These are phyloP conservation scores for Venturiaceae sp. DNA, from an alignment of 2,329 filamentous ascomycete genomes.

Conservation along the genomic window DNA sequence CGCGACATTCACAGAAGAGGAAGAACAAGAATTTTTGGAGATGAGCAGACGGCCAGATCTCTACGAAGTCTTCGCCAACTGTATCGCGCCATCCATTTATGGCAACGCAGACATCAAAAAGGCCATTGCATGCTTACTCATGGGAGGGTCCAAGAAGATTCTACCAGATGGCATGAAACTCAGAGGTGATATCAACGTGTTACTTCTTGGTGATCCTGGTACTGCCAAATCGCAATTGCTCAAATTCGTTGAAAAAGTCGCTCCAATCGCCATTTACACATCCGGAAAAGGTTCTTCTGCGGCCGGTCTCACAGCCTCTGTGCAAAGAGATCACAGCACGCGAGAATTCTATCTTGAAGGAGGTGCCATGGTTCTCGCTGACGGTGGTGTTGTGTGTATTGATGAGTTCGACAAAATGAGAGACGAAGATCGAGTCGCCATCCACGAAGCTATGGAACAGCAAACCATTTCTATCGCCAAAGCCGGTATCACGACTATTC, in stretches of 20 bases:
- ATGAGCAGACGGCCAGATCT: conserved; percentile 84
- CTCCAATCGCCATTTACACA: conserved; percentile 96
- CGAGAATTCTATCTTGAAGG: conserved; percentile 97
- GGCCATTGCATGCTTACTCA: conserved; percentile 82
- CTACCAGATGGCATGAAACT: conserved; percentile 95
- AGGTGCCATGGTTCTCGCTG: conserved; percentile 95
- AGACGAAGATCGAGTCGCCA: conserved; percentile 93
- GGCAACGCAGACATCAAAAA: conserved; percentile 96
- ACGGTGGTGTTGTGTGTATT: conserved; percentile 95
- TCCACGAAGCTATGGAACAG: conserved; percentile 99
- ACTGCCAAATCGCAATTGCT: conserved; percentile 95
- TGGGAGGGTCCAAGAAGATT: conserved; percentile 96
- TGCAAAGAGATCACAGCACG: conserved; percentile 84
- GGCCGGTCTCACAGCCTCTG: conserved; percentile 92
- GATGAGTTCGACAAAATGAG: conserved; percentile 99
- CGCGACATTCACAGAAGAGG: conserved; percentile 80
- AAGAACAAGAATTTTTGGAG: conserved; percentile 92
- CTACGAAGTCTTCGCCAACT: conserved; percentile 83
- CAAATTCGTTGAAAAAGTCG: conserved; percentile 94
- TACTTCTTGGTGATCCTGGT: conserved; percentile 92
- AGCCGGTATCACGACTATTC: conserved; percentile 94
- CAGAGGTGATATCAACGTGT: conserved; percentile 94
- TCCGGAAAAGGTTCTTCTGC: conserved; percentile 97
- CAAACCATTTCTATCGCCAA: conserved; percentile 99
- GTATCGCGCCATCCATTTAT: conserved; percentile 95